Evolutionary conservation across 805 yeast genomes (phyloP).

Genomic region (Suhomyces sp.): DNA sequence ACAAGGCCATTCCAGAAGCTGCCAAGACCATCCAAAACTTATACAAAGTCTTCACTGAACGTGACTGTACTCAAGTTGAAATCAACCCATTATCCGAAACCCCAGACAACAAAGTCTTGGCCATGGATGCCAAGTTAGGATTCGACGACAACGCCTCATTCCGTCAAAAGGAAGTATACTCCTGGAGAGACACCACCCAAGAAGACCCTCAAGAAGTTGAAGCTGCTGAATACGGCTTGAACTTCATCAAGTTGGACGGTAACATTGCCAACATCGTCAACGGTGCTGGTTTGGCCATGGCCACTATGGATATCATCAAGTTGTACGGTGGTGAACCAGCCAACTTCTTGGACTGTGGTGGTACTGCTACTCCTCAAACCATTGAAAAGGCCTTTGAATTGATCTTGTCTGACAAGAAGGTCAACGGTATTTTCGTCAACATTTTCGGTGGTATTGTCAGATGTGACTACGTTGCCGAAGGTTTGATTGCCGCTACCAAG

Average conservation of each 20-base stretch:
- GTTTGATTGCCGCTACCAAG: slow-evolving; percentile 92
- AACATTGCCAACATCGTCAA: slow-evolving; percentile 98
- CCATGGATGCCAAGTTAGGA: slow-evolving; percentile 99
- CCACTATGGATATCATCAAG: slow-evolving; percentile 99
- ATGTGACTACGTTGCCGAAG: slow-evolving; percentile 98
- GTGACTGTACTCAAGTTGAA: slow-evolving; percentile 97
- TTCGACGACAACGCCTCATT: slow-evolving; percentile 95
- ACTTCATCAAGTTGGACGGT: slow-evolving; percentile 97
- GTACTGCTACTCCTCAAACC: slow-evolving; percentile 99
- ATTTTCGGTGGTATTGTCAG: slow-evolving; percentile 99
- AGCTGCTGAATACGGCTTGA: slow-evolving; percentile 86
- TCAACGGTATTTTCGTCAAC: slow-evolving; percentile 94
- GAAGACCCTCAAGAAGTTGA: slow-evolving; percentile 97
- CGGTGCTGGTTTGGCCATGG: slow-evolving; percentile 99
- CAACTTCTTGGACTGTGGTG: slow-evolving; percentile 99
- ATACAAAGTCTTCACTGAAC: slow-evolving; percentile 84
- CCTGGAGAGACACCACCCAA: slow-evolving; percentile 96
- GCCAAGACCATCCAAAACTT: slow-evolving; percentile 83
- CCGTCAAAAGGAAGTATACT: slow-evolving; percentile 92
- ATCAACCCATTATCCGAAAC: slow-evolving; percentile 97
- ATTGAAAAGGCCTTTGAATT: slow-evolving; percentile 95
- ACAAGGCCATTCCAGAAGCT: slow-evolving; percentile 77
- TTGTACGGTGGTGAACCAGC: slow-evolving; percentile 99
- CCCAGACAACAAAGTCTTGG: slow-evolving; percentile 81
- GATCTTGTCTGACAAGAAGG: slow-evolving; percentile 84